These are phyloP conservation scores for Chenopodium suecicum DNA, from an alignment of 148 eudicot species.

Conservation along the genomic window DNA sequence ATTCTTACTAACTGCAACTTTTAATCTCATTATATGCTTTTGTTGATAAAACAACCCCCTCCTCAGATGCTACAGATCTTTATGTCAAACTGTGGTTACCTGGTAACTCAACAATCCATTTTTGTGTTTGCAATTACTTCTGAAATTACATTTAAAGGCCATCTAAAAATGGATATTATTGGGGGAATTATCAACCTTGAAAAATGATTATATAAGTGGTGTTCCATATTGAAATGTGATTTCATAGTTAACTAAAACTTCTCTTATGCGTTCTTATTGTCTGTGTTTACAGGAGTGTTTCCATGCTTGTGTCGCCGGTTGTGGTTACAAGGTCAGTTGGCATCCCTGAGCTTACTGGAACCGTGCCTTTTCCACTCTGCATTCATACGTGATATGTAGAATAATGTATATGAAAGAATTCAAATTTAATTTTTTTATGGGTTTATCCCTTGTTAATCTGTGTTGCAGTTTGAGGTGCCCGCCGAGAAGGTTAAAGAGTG, in stretches of 20 bases:
- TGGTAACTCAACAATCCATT: not conserved
- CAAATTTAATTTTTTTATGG: not conserved
- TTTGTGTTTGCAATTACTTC: not conserved
- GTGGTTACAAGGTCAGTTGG: constrained; percentile 83
- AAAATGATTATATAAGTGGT: not conserved
- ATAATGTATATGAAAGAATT: not conserved
- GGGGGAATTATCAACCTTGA: not conserved
- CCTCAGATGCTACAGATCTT: not conserved
- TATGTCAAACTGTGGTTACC: not conserved
- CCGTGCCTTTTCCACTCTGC: too few relatives aligned
- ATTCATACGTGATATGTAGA: not conserved
- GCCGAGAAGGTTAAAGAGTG: constrained; percentile 56
- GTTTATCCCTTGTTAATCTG: not conserved
- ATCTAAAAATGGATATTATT: not conserved
- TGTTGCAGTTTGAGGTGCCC: constrained; percentile 83
- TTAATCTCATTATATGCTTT: not conserved
- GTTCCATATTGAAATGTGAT: not conserved
- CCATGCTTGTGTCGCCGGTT: constrained; percentile 90
- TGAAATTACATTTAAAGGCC: not conserved
- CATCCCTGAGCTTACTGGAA: not conserved
- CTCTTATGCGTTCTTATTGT: constrained; percentile 11
- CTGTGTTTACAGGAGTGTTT: constrained; percentile 69
- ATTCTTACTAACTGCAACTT: not conserved
- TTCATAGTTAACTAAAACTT: not conserved
- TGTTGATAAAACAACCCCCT: not conserved